These are phyloP conservation scores for Fusarium multiceps DNA, from an alignment of 2,329 filamentous ascomycete species.

Conservation along the genomic window DNA sequence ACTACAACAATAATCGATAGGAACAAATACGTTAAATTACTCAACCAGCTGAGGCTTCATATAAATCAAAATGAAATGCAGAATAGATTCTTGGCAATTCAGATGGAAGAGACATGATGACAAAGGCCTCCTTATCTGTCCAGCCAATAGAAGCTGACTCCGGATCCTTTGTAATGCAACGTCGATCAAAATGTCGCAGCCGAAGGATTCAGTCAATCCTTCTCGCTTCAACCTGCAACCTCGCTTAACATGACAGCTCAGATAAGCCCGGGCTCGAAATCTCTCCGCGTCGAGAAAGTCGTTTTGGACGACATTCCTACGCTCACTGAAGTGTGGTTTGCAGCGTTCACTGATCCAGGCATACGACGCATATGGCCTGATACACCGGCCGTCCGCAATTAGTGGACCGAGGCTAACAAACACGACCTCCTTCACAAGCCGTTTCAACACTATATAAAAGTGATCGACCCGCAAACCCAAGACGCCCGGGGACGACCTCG, in stretches of 20 bases:
- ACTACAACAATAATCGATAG: neutral
- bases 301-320: constrained; percentile 15
- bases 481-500: constrained; percentile 15
- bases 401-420: constrained; percentile 35
- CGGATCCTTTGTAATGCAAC: neutral
- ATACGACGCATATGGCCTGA: constrained; percentile 33
- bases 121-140: neutral
- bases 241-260: neutral
- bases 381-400: constrained; percentile 28
- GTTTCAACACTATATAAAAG: constrained; percentile 35
- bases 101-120: neutral
- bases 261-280: neutral
- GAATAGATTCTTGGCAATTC: neutral
- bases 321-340: constrained; percentile 34
- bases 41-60: neutral
- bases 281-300: constrained; percentile 12
- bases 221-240: neutral
- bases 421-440: constrained; percentile 29
- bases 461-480: constrained; percentile 22
- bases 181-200: neutral
- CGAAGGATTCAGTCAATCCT: neutral
- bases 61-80: neutral
- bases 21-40: neutral
- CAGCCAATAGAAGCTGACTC: neutral
- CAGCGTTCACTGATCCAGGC: constrained; percentile 25